A percentile compares a stretch with the other conserved stretches of the same genome.
Evolutionary conservation across 768 basidiomycete species (phyloP).

Genomic region (Mycena indigotica): DNA sequence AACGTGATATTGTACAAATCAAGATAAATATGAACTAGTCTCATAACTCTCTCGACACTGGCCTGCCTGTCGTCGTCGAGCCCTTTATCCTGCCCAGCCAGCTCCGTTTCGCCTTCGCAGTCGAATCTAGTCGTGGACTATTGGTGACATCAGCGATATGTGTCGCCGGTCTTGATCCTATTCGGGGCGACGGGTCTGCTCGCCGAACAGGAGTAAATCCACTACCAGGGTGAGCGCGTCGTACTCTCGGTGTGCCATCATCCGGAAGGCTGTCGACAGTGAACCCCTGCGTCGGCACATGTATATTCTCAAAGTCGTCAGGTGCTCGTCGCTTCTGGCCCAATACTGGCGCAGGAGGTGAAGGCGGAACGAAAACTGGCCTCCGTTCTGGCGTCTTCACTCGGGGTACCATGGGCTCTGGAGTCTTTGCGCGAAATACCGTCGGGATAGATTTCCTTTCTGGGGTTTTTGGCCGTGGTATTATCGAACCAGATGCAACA

Average conservation of each 20-base stretch:
- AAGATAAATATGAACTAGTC: neutral
- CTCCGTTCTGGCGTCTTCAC: slow-evolving; percentile 53
- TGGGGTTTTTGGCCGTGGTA: slow-evolving; percentile 55
- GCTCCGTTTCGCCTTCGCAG: slow-evolving; percentile 57
- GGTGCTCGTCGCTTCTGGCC: slow-evolving; percentile 77
- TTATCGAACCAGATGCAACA: slow-evolving; percentile 45
- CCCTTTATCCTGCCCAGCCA: slow-evolving; percentile 76
- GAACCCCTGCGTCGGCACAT: slow-evolving; percentile 67
- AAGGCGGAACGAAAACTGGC: slow-evolving; percentile 28
- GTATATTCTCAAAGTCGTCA: slow-evolving; percentile 69
- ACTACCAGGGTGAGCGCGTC: slow-evolving; percentile 58
- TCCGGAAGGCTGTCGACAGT: slow-evolving; percentile 54
- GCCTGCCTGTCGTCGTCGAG: slow-evolving; percentile 29
- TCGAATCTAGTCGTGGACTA: slow-evolving; percentile 48
- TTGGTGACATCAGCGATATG: slow-evolving; percentile 66
- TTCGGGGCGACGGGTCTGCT: slow-evolving; percentile 41
- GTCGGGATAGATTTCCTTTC: slow-evolving; percentile 44
- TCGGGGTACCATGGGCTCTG: slow-evolving; percentile 55
- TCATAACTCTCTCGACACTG: slow-evolving; percentile 24
- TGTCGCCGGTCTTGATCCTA: slow-evolving; percentile 38
- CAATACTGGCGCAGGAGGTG: slow-evolving; percentile 43
- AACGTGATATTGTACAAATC: neutral
- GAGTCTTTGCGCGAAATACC: slow-evolving; percentile 57
- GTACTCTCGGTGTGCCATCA: slow-evolving; percentile 60
- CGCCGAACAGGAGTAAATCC: slow-evolving; percentile 76